Base-by-base conservation (phyloP, 441 rosid species). In the Pelargonium cotyledonis region DNA sequence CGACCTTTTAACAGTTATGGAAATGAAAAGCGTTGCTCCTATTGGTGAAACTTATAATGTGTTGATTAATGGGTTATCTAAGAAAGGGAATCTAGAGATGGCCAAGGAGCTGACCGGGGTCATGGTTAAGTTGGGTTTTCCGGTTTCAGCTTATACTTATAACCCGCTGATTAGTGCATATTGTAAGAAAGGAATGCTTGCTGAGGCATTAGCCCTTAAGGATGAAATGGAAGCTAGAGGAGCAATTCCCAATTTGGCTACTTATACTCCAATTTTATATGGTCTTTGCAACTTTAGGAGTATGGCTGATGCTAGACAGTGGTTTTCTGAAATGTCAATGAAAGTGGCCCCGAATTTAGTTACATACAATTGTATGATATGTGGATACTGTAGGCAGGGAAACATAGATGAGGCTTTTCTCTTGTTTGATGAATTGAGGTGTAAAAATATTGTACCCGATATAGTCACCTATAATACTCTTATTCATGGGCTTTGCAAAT, bases 401-500 rank as follows among this genome's bases (percentile, higher is more conserved):
- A 78, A 84, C 75, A 66, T 82, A 44, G 71, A 62, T 60, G 89
- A 87, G 79, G 88, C 95, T 65, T 82, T 86, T 73, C 79, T 75
- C 72, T 69, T 90, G 83, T 84, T 88, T 68, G 79, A 82, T 51
- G 89, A 85, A 73, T 76, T 90, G 75, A 77, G 79, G 66, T 71
- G 12, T 47, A 71, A 72, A 65, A 74, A 77, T 66, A 76, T 87
- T n/a, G 23, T 49, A 75, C 89, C 91, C 44, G 80, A 77, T 65
- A 19, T 78, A 23, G 74, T 86, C 65, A 91, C 95, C 0, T 91
- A 82, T 73, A 89, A 87, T 75, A 85, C 86, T 69, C 84, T 89
- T 60, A 80, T 91, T 6, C 81, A 86, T 75, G 91, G 97, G 64
- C 75, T 84, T 73, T 89, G 95, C 80, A 79, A 86, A 83, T 21